These are phyloP conservation scores for Fusarium graminum DNA, from an alignment of 2,329 filamentous ascomycete species.

Conservation along the genomic window DNA sequence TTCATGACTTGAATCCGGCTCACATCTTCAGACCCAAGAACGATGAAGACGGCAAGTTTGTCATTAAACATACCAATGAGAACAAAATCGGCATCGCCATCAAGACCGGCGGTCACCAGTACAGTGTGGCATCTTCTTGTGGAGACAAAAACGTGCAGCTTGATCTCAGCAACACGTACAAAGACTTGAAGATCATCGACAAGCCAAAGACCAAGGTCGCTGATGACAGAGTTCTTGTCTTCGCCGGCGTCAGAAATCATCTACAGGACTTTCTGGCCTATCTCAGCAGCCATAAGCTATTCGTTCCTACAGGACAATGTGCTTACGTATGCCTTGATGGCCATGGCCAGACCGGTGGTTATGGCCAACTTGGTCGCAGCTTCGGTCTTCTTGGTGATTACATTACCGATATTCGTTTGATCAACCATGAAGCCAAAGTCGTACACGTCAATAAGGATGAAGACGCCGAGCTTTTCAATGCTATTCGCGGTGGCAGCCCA, in stretches of 20 bases:
- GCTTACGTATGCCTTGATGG: neutral
- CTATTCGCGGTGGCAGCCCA: neutral
- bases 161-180: neutral
- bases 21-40: neutral
- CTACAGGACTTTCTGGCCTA: neutral
- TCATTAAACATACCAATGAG: neutral
- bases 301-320: neutral
- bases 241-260: neutral
- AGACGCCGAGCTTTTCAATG: neutral
- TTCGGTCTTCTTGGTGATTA: conserved; percentile 2
- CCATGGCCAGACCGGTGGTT: neutral
- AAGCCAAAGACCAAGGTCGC: rapidly evolving
- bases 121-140: neutral
- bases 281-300: neutral
- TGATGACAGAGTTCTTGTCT: neutral
- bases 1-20: neutral
- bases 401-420: neutral
- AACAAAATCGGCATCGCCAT: conserved; percentile 4
- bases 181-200: neutral
- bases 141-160: neutral
- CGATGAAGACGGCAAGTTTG: neutral
- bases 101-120: neutral
- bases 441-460: neutral
- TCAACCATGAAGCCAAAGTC: neutral
- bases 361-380: neutral